phyloP scores from a whole-genome alignment of 495 filamentous ascomycete species.

The Wilcoxina mikolae region DNA sequence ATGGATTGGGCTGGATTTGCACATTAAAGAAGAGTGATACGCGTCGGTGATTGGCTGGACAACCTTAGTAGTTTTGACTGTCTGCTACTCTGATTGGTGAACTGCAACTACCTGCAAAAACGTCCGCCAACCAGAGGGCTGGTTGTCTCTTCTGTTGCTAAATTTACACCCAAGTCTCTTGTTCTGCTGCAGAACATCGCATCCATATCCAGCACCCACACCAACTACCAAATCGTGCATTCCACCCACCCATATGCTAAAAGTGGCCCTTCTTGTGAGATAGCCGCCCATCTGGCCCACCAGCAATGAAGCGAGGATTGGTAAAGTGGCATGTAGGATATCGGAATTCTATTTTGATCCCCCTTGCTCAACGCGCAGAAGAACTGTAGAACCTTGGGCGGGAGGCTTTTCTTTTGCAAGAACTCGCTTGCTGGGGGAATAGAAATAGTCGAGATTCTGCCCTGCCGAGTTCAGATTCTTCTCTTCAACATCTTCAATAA shows the following conservation, averaged over 20 bases:
- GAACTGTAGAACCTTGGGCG: background rate
- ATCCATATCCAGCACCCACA: background rate
- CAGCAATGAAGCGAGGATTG: background rate
- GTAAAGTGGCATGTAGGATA: background rate
- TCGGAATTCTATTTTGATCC: background rate
- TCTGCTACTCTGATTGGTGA: no score
- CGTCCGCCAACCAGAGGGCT: background rate
- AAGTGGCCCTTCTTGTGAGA: background rate
- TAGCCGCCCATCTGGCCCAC: background rate
- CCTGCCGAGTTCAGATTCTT: background rate
- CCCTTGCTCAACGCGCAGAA: background rate
- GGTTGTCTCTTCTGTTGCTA: background rate
- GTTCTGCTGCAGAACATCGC: background rate
- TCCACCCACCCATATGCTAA: background rate
- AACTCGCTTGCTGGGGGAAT: background rate
- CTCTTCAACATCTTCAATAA: background rate
- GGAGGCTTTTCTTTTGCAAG: constrained; percentile 1
- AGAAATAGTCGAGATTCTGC: constrained; percentile 1
- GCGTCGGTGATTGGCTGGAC: background rate
- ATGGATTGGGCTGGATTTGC: no score
- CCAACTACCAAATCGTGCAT: background rate
- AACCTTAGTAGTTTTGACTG: no score
- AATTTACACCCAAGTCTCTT: background rate
- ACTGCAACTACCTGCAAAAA: no score
- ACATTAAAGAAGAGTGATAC: no score